Percentiles rank a stretch among this genome's conserved stretches.
Evolutionary conservation across 2,329 filamentous ascomycete species (phyloP).

Genomic region (Arachnomyces sp.): DNA sequence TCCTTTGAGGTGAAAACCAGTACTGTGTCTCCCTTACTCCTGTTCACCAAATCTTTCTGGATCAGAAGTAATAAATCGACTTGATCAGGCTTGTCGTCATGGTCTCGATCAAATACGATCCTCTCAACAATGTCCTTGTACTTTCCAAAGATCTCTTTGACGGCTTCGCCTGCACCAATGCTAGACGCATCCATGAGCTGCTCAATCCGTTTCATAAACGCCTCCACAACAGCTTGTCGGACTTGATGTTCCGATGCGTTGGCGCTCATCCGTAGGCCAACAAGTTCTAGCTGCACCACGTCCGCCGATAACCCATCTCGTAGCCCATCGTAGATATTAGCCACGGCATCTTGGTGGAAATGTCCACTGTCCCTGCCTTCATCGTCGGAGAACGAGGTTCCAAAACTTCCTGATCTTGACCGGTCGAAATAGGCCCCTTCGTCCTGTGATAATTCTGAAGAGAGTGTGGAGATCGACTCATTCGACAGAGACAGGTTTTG

Average conservation of each 20-base stretch:
- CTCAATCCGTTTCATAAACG: constrained; percentile 73
- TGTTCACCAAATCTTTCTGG: constrained; percentile 68
- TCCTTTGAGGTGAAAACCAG: constrained; percentile 75
- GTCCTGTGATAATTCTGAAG: constrained; percentile 45
- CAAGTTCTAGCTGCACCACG: constrained; percentile 89
- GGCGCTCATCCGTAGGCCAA: constrained; percentile 81
- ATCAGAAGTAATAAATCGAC: constrained; percentile 75
- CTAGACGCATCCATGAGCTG: constrained; percentile 56
- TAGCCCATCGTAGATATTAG: constrained; percentile 79
- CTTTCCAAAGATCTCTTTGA: constrained; percentile 55
- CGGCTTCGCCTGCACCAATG: constrained; percentile 57
- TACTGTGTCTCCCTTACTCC: constrained; percentile 57
- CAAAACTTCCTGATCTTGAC: constrained; percentile 62
- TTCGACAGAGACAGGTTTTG: constrained; percentile 38
- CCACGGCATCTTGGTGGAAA: constrained; percentile 82
- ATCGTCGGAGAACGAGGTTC: constrained; percentile 63
- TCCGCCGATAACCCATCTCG: constrained; percentile 64
- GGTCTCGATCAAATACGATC: constrained; percentile 51
- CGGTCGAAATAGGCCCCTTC: constrained; percentile 30
- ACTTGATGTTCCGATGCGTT: constrained; percentile 87
- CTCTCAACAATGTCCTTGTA: constrained; percentile 56
- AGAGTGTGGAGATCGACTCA: constrained; percentile 57
- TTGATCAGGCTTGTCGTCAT: constrained; percentile 57
- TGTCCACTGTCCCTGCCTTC: constrained; percentile 43
- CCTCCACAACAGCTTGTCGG: constrained; percentile 73